Conservation (phyloP, 768 basidiomycete species). For the Austroboletus eburneus region DNA sequence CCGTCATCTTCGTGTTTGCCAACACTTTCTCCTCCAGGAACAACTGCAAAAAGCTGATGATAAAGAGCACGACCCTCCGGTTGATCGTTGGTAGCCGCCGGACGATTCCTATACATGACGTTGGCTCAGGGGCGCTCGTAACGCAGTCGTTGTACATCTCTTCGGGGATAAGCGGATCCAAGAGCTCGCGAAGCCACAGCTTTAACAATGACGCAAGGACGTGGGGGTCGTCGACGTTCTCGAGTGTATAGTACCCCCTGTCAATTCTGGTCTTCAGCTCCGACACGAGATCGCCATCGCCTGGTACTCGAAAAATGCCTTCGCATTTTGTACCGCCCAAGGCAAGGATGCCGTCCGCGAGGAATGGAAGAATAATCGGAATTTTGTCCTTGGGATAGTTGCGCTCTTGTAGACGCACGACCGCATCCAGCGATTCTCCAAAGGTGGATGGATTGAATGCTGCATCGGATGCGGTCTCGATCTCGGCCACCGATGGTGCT, state of each 20-base stretch:
- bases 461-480: slow-evolving; percentile 92
- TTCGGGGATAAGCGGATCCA: slow-evolving; percentile 87
- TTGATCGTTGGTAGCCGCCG: slow-evolving; percentile 80
- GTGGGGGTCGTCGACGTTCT: slow-evolving; percentile 87
- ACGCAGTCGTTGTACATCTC: slow-evolving; percentile 92
- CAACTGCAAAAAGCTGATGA: slow-evolving; percentile 86
- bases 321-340: slow-evolving; percentile 81
- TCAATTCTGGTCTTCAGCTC: slow-evolving; percentile 89
- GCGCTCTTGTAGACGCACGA: slow-evolving; percentile 78
- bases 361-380: slow-evolving; percentile 91
- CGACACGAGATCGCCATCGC: slow-evolving; percentile 84
- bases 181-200: slow-evolving; percentile 88
- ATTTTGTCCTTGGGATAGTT: slow-evolving; percentile 83
- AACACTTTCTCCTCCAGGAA: slow-evolving; percentile 80
- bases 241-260: slow-evolving; percentile 84
- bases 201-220: slow-evolving; percentile 88
- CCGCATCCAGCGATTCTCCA: slow-evolving; percentile 82
- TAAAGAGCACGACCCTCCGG: slow-evolving; percentile 79
- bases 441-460: slow-evolving; percentile 95
- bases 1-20: slow-evolving; percentile 81
- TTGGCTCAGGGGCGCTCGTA: slow-evolving; percentile 57
- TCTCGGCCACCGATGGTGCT: slow-evolving; percentile 76
- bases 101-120: slow-evolving; percentile 70
- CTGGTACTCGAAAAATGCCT: slow-evolving; percentile 92
- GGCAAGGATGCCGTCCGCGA: slow-evolving; percentile 87